These are phyloP conservation scores for Ogataea polymorpha DNA, from an alignment of 805 yeast genomes.

Conservation along the genomic window DNA sequence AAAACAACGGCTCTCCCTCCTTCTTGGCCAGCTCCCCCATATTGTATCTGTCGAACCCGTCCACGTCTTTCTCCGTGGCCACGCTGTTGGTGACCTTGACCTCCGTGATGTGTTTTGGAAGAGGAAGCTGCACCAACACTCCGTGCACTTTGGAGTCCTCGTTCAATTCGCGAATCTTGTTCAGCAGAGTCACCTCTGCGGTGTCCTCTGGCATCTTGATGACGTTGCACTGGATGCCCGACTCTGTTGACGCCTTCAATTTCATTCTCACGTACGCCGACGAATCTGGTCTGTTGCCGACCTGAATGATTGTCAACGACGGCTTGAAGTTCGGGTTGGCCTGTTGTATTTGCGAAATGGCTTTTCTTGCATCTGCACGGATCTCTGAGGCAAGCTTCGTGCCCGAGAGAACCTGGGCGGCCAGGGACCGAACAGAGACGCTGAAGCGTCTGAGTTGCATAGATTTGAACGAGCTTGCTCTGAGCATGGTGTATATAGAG, in stretches of 20 bases:
- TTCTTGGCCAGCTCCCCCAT: slow-evolving; percentile 75
- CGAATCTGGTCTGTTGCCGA: slow-evolving; percentile 76
- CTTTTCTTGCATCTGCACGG: slow-evolving; percentile 40
- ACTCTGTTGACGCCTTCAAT: slow-evolving; percentile 69
- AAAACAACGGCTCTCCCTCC: slow-evolving; percentile 65
- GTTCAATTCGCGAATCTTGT: slow-evolving; percentile 54
- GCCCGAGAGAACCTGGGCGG: slow-evolving; percentile 43
- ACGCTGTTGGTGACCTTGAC: slow-evolving; percentile 66
- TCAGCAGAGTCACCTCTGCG: slow-evolving; percentile 53
- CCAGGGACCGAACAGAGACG: slow-evolving; percentile 12
- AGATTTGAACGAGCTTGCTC: slow-evolving; percentile 9
- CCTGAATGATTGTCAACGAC: slow-evolving; percentile 66
- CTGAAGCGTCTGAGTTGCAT: slow-evolving; percentile 16
- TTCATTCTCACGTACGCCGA: slow-evolving; percentile 81
- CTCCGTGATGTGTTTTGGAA: slow-evolving; percentile 70
- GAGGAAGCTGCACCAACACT: slow-evolving; percentile 70
- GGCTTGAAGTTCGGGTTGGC: slow-evolving; percentile 59
- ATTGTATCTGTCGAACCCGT: slow-evolving; percentile 77
- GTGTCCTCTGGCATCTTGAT: slow-evolving; percentile 56
- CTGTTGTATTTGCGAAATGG: slow-evolving; percentile 40
- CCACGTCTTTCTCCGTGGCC: slow-evolving; percentile 68
- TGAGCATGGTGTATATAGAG: slow-evolving; percentile 6
- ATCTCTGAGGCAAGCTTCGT: slow-evolving; percentile 42
- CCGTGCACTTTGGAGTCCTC: slow-evolving; percentile 63
- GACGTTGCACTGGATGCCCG: slow-evolving; percentile 60